Evolutionary conservation across 2,329 filamentous ascomycete genomes (phyloP), one percentile per base, ranked within the genome.

Genomic region (Pseudogymnoascus sp.): DNA sequence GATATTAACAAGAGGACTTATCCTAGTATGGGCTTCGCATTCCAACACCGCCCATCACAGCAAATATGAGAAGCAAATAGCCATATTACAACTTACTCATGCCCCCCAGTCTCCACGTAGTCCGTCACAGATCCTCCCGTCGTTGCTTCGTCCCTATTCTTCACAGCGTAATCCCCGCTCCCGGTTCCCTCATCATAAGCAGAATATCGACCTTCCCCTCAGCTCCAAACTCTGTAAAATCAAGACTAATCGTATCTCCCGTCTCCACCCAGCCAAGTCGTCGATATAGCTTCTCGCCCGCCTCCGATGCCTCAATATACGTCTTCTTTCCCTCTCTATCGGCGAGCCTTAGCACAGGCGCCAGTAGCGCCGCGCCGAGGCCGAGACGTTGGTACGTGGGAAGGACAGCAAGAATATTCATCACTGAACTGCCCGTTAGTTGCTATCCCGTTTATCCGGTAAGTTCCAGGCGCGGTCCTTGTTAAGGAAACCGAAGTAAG

Each of bases 281-380:
- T 64, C 71, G 67, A 64, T 79, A 79, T 11, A 79, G 25, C 7
- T 71, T 71, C 60, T 70, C 70, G 1, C 75, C 76, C 0, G 65
- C 67, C 1, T 67, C 63, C 5, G 76, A 76, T 9, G 75, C 75
- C 66, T 78, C 77, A 28, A 78, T 69, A 63, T 75, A 77, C 1
- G 68, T 67, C 61, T 68, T 71, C 56, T 72, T 68, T 2, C 71
- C 72, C 31, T 72, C 69, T 3, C 64, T 60, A 63, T 78, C 76
- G 4, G 76, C 75, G 8, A 74, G 65, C 7, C 68, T 71, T 11
- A 78, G 67, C 60, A 74, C 73, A 25, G 75, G 72, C 6, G 63
- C 64, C 34, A 78, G 65, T 23, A 78, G 64, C 36, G 72, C 72
- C 38, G 65, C 72, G 1, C 68, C 77, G 0, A 76, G 70, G 0